phyloP scores from a whole-genome alignment of 2,329 filamentous ascomycete species.

The Sclerotinia trifoliorum region DNA sequence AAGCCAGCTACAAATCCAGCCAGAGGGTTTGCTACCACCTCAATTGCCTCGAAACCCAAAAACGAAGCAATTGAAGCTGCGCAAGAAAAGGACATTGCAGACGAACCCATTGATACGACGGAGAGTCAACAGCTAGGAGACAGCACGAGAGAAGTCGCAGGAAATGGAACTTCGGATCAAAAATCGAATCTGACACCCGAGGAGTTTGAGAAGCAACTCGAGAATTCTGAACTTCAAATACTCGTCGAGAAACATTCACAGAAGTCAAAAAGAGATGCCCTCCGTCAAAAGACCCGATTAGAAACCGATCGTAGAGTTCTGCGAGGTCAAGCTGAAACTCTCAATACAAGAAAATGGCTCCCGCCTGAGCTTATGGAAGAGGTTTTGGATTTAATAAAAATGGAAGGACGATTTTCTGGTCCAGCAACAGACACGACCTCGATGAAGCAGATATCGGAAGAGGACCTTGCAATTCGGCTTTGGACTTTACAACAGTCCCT shows the following conservation, averaged over 20 bases:
- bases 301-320: conserved; percentile 84
- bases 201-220: conserved; percentile 84
- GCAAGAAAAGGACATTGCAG: conserved; percentile 30
- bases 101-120: conserved; percentile 25
- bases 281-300: conserved; percentile 72
- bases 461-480: conserved; percentile 74
- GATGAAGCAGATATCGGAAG: conserved; percentile 62
- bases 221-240: conserved; percentile 85
- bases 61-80: conserved; percentile 51
- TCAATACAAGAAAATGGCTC: conserved; percentile 77
- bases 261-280: conserved; percentile 76
- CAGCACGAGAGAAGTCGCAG: conserved; percentile 19
- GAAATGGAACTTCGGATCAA: conserved; percentile 17
- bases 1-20: conserved; percentile 85
- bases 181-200: conserved; percentile 68
- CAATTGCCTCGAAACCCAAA: conserved; percentile 78
- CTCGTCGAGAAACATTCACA: conserved; percentile 80
- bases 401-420: conserved; percentile 58
- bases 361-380: conserved; percentile 74
- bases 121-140: conserved; percentile 19
- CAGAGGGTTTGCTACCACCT: conserved; percentile 90
- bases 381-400: conserved; percentile 70
- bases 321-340: conserved; percentile 70
- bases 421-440: conserved; percentile 38
- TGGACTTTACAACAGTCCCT: conserved; percentile 83